Base-by-base conservation (phyloP, 83 land plant genomes). In the Diphasiastrum complanatum region DNA sequence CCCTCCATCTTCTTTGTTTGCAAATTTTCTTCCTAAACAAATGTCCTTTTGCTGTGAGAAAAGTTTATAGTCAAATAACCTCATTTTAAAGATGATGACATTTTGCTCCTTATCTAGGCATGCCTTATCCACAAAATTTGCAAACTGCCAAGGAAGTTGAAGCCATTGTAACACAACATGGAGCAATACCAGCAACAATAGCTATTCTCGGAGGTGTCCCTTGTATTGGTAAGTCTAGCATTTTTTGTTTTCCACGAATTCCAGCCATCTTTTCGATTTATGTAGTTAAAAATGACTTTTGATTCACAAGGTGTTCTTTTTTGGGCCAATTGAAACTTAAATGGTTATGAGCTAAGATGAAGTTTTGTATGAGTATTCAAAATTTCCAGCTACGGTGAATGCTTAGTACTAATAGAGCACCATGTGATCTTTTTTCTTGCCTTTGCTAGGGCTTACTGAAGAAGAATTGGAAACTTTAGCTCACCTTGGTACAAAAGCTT, bases 111-210 rank as follows among this genome's bases (percentile, higher is more conserved):
- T n/a, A n/a, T 22, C 33, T 33, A 54, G 58, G 58, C n/a, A 54
- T 54, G 58, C 58, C 58, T 54, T 54, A 54, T 28, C 58, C 58
- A 11, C 58, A 54, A 54, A 54, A 54, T 28, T 54, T 54, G 6
- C 34, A 54, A 5, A 54, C 58, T 6, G 58, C 58, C 25, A 22
- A 54, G 33, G 58, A 54, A 25, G 58, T 54, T 22, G 58, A 54
- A 54, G n/a, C 58, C 33, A n/a, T 54, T 54, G 58, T 54, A 5
- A 22, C 33, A 54, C 6, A 4, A 6, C 24, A 28, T 28, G 58
- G 58, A 28, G 58, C 58, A 5, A 33, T 54, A 4, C 58, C 58
- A 28, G 58, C 58, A 5, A 54, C 58, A 14, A 54, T 54, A 23
- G 58, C 58, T 4, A 54, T 54, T 33, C 33, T 54, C 5, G 58